These are phyloP conservation scores for Scedosporium aurantiacum DNA, from an alignment of 2,329 filamentous ascomycete species.

Conservation along the genomic window DNA sequence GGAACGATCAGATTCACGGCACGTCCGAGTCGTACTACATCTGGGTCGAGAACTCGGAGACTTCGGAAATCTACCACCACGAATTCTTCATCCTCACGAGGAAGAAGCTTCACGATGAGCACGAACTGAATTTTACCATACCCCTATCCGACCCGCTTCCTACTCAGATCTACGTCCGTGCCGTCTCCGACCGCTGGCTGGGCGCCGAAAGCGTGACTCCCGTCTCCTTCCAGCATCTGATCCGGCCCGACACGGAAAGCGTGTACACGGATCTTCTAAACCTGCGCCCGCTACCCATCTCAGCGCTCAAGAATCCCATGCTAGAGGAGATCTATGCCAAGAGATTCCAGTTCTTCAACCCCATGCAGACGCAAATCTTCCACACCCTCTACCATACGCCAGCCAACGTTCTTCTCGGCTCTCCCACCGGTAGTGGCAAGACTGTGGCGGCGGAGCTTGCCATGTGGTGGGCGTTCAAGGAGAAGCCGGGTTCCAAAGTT, in stretches of 20 bases:
- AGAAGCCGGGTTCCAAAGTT: conserved; percentile 89
- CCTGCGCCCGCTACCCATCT: conserved; percentile 77
- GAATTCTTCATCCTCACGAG: conserved; percentile 91
- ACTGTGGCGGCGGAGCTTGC: conserved; percentile 91
- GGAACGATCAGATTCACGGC: conserved; percentile 91
- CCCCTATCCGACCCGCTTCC: conserved; percentile 87
- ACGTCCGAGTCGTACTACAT: conserved; percentile 96
- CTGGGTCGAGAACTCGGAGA: conserved; percentile 98
- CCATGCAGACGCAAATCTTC: conserved; percentile 98
- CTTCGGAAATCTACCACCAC: conserved; percentile 93
- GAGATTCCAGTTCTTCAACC: conserved; percentile 94
- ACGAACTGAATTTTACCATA: conserved; percentile 96
- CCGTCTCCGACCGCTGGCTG: conserved; percentile 90
- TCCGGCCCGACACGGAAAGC: conserved; percentile 92
- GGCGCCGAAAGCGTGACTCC: conserved; percentile 92
- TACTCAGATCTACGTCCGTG: conserved; percentile 89
- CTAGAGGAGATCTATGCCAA: conserved; percentile 82
- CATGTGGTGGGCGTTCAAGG: conserved; percentile 99
- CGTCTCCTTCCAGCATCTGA: conserved; percentile 95
- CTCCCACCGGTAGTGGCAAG: conserved; percentile 94
- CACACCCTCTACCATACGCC: conserved; percentile 89
- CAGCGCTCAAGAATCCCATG: conserved; percentile 74
- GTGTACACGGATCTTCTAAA: conserved; percentile 92
- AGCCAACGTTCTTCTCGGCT: conserved; percentile 86
- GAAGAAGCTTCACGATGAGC: conserved; percentile 86